Conservation (phyloP, 164 flowering plant species). For the Tinospora cordifolia region DNA sequence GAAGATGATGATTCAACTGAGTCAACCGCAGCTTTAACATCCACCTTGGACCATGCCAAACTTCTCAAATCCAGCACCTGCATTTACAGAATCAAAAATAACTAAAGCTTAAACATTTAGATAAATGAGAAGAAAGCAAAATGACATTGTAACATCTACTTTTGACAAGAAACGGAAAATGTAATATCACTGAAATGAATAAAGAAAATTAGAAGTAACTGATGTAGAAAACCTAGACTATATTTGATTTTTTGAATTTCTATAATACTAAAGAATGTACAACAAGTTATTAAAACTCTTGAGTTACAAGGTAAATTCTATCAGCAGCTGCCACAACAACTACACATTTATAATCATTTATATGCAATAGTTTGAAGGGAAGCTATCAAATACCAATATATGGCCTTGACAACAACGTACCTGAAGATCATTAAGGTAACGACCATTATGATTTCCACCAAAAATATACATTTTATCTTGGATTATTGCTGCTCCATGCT, state of each 20-base stretch:
- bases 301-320: not conserved
- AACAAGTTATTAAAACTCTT: not conserved
- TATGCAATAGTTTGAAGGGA: too few relatives aligned
- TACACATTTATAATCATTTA: not conserved
- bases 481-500: slow-evolving; percentile 93
- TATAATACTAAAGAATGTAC: not conserved
- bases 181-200: too few relatives aligned
- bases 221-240: too few relatives aligned
- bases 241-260: too few relatives aligned
- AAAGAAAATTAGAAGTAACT: too few relatives aligned
- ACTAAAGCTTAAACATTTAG: not conserved
- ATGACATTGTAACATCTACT: not conserved
- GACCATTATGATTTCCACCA: slow-evolving; percentile 99
- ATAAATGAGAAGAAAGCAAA: not conserved
- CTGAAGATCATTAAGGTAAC: slow-evolving; percentile 95
- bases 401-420: slow-evolving; percentile 28
- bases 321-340: not conserved
- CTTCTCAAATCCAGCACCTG: slow-evolving; percentile 86
- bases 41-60: slow-evolving; percentile 91
- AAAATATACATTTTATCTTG: slow-evolving; percentile 90
- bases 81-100: slow-evolving; percentile 11
- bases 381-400: not conserved
- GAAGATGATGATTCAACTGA: slow-evolving; percentile 43
- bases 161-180: not conserved
- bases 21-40: slow-evolving; percentile 40